A percentile compares a stretch with the other conserved stretches of the same genome.
Evolutionary conservation across 306 rosid species (phyloP).

Genomic region (Acmispon strigosus): DNA sequence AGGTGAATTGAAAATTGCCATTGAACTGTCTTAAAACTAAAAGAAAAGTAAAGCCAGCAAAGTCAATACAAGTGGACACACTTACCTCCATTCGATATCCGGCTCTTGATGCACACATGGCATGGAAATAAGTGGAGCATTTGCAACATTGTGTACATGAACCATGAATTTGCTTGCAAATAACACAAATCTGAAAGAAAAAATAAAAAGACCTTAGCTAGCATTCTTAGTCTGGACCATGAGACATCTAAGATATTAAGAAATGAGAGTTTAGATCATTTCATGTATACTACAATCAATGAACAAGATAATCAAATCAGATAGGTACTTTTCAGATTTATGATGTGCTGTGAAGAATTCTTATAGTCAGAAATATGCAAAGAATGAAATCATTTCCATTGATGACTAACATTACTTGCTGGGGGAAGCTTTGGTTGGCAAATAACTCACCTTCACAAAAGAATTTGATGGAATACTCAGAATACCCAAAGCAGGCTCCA

Average conservation of each 20-base stretch:
- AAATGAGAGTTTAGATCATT: conserved; percentile 12
- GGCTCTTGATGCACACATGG: conserved; percentile 99
- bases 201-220: conserved; percentile 17
- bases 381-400: not conserved
- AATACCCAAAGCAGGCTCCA: conserved; percentile 99
- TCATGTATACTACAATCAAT: not conserved
- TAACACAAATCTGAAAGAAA: conserved; percentile 87
- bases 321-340: conserved; percentile 8
- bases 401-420: not conserved
- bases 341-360: not conserved
- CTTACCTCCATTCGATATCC: conserved; percentile 99
- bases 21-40: not conserved
- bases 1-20: conserved; percentile 7
- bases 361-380: not conserved
- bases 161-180: conserved; percentile 97
- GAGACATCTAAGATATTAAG: conserved; percentile 12
- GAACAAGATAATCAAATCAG: not conserved
- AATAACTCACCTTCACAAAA: conserved; percentile 76
- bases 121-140: conserved; percentile 98
- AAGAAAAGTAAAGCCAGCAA: conserved; percentile 1
- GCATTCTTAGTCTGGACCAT: conserved; percentile 7
- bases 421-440: not conserved
- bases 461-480: conserved; percentile 97
- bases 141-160: conserved; percentile 98
- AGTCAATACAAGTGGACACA: not conserved